Base-by-base conservation (phyloP, 108 stramenopile species). In the Conticribra weissflogii region DNA sequence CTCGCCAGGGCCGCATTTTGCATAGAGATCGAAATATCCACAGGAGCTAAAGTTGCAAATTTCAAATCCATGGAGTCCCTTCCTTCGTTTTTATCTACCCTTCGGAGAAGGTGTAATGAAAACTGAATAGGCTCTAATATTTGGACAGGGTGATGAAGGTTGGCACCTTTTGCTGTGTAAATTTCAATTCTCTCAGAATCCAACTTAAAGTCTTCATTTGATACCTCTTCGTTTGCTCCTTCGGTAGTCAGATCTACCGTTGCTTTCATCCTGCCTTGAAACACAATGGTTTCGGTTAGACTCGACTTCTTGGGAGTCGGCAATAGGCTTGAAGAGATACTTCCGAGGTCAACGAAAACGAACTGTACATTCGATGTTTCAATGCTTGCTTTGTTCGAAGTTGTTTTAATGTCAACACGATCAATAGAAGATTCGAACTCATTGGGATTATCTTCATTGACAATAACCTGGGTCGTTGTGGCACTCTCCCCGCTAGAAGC, bases 1-100 rank as follows among this genome's bases (percentile, higher is more conserved):
- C 81, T 81, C 34, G 88, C 60, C 30, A 95, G 74, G n/a, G 94
- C 89, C 47, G 80, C 65, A 65, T 95, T 90, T 63, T 88, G 89
- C 86, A 92, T 91, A 14, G 94, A 95, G 2, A 95, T 30, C 2
- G 71, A 81, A 30, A 87, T 57, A 44, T 91, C 84, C 18, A 92
- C 64, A 27, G 81, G 74, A 18, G 89, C 76, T 54, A 87, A 46
- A 0, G 91, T 83, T 12, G 89, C 89, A 51, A 81, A 82, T 52
- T 89, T 81, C 18, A 92, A 25, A 41, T 91, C 88, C 17, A 85
- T 79, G 31, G 69, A 56, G 59, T 71, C 63, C 0, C 34, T 53
- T 25, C 62, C 56, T 28, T 33, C 71, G 29, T 54, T 73, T 28
- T 50, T 56, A 33, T 45, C 68, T 25, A 57, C 36, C 2, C 80